phyloP scores from a whole-genome alignment of 106 monocot genomes.

The Cymbidium sinense region DNA sequence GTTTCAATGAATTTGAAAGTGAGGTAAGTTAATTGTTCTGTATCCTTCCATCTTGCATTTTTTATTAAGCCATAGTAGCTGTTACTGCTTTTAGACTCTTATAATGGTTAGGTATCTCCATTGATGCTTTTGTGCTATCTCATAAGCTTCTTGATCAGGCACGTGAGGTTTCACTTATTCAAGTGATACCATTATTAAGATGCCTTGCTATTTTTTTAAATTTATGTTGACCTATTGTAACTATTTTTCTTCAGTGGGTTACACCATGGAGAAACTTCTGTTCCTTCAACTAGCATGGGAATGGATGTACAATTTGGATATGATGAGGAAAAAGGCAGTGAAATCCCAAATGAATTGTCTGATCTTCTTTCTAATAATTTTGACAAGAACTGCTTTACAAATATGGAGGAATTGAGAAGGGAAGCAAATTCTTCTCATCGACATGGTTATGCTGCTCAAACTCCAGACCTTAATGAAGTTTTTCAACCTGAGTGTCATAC shows the following conservation, averaged over 20 bases:
- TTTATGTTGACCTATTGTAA: background rate
- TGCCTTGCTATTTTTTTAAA: background rate
- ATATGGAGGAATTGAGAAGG: slow-evolving; percentile 16
- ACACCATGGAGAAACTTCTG: slow-evolving; percentile 33
- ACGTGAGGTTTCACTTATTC: background rate
- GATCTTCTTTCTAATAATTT: slow-evolving; percentile 16
- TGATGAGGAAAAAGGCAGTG: slow-evolving; percentile 20
- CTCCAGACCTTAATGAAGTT: slow-evolving; percentile 70
- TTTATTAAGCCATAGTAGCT: background rate
- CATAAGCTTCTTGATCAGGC: background rate
- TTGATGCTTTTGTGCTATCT: background rate
- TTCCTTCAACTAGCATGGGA: slow-evolving; percentile 39
- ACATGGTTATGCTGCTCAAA: slow-evolving; percentile 47
- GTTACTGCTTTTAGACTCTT: background rate
- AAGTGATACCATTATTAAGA: background rate
- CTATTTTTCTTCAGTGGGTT: slow-evolving; percentile 28
- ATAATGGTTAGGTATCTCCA: background rate
- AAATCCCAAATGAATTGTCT: slow-evolving; percentile 31
- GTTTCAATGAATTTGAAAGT: slow-evolving; percentile 26
- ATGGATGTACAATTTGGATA: slow-evolving; percentile 33
- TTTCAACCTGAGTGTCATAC: slow-evolving; percentile 32
- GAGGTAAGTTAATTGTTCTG: slow-evolving; percentile 31
- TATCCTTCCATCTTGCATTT: background rate
- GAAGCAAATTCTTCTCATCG: slow-evolving; percentile 25
- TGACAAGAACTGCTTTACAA: slow-evolving; percentile 7